phyloP scores from a whole-genome alignment of 805 yeast species.

The Spathaspora arborariae region DNA sequence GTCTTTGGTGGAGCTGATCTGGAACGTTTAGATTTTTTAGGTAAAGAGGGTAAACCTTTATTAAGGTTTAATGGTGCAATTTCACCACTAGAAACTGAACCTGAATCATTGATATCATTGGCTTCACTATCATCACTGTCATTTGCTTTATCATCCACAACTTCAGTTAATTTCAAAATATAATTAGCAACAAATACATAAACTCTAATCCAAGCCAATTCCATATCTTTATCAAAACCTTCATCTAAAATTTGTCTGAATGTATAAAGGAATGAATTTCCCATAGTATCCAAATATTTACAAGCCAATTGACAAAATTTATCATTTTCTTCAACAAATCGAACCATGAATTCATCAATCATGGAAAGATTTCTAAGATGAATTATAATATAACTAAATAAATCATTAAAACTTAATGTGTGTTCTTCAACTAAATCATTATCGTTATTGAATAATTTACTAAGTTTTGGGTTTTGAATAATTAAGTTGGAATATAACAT shows the following conservation, averaged over 20 bases:
- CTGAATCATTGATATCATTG: too few relatives aligned
- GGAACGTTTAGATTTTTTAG: too few relatives aligned
- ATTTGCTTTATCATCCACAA: conserved; percentile 16
- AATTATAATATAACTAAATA: conserved; percentile 27
- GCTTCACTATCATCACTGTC: too few relatives aligned
- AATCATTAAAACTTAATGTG: conserved; percentile 31
- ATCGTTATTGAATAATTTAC: conserved; percentile 15
- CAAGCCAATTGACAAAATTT: conserved; percentile 20
- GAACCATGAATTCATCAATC: conserved; percentile 31
- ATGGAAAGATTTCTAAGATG: conserved; percentile 23
- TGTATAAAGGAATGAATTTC: conserved; percentile 34
- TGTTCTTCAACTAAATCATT: conserved; percentile 24
- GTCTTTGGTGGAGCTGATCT: too few relatives aligned
- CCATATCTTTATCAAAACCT: conserved; percentile 28
- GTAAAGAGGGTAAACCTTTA: too few relatives aligned
- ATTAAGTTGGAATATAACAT: conserved; percentile 31
- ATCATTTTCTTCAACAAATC: conserved; percentile 29
- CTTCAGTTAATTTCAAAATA: conserved; percentile 21
- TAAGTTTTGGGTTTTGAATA: conserved; percentile 24
- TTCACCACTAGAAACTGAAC: conserved; percentile 4
- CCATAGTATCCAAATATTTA: conserved; percentile 40
- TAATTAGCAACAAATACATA: conserved; percentile 38
- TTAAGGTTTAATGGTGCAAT: conserved; percentile 23
- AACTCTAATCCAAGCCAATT: conserved; percentile 37
- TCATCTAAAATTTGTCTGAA: conserved; percentile 33